Base-by-base conservation (phyloP, 2,329 filamentous ascomycete species). In the Pyrenophora teres region DNA sequence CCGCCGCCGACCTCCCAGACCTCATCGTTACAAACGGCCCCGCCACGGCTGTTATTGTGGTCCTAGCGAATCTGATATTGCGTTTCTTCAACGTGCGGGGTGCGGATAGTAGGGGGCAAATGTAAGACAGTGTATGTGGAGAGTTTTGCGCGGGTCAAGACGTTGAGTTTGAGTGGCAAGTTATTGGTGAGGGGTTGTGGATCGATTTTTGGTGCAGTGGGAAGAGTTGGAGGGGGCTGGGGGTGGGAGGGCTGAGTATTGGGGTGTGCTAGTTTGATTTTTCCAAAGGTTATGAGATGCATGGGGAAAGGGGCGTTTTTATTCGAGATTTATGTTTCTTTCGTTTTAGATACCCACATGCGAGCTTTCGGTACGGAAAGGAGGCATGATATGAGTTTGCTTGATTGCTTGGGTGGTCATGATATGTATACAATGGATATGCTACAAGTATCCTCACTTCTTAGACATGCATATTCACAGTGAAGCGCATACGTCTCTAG, bases 1-100 rank as follows among this genome's bases (percentile, higher is more conserved):
- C 54, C 3, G 56, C 59, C 2, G 40, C 43, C 31, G 74, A 72
- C 46, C 86, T 84, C 53, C 92, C 91, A 0, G 86, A 90, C 64
- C 75, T 93, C 2, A 87, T 97, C 46, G 77, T 95, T 46, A 91
- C 88, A 44, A 97, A 97, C 67, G 93, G 93, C 0, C 93, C 93
- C 0, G 93, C 88, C 0, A 96, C 91, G 0, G 90, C 87, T 1
- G 90, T 96, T 54, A 87, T 96, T 31, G 79, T 96, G 40, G 73
- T 88, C 3, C 67, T 87, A 2, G 83, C 84, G 0, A 77, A 79
- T 1, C 72, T 83, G 2, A 40, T 85, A 12, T 64, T 89, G 43
- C 79, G 82, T n/a, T 79, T 84, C 63, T 77, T 81, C 52, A 66
- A 79, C 51, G 41, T 74, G 5, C 54, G 59, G 41, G 72, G 74